Percentiles rank a stretch among this genome's conserved stretches.
Conservation (phyloP, 2,329 filamentous ascomycete genomes). For the Epichloe festucae region DNA sequence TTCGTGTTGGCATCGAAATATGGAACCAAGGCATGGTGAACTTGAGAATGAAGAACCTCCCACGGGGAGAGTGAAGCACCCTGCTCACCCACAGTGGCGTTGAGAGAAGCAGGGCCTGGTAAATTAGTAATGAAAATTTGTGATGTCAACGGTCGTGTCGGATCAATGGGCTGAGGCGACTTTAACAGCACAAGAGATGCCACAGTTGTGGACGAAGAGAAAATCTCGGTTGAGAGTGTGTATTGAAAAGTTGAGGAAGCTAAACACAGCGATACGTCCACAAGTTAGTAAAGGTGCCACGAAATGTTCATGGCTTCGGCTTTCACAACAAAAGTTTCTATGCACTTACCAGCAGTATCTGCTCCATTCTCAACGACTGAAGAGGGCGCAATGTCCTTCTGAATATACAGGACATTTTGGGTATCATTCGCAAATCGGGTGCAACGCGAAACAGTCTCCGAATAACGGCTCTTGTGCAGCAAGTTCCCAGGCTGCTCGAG, state of each 20-base stretch:
- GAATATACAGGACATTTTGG: constrained; percentile 79
- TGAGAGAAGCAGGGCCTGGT: constrained; percentile 63
- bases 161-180: constrained; percentile 76
- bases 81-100: constrained; percentile 54
- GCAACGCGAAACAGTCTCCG: constrained; percentile 77
- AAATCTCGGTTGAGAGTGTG: constrained; percentile 69
- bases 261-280: constrained; percentile 13
- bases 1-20: constrained; percentile 97
- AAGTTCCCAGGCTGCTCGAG: constrained; percentile 72
- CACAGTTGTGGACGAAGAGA: constrained; percentile 64
- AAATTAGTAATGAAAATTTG: constrained; percentile 92
- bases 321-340: too few relatives aligned
- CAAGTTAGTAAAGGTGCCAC: background rate
- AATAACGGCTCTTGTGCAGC: constrained; percentile 56
- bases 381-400: constrained; percentile 59
- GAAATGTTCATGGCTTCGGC: background rate
- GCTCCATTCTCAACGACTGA: constrained; percentile 37
- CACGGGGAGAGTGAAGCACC: constrained; percentile 68
- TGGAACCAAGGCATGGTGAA: constrained; percentile 82
- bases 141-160: constrained; percentile 64
- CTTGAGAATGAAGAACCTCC: constrained; percentile 81
- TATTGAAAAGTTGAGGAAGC: constrained; percentile 54
- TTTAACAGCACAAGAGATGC: constrained; percentile 85
- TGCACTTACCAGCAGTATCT: constrained; percentile 29
- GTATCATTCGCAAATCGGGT: constrained; percentile 79